Conservation (phyloP, 129 eudicot genomes). For the Helichrysum umbraculigerum region DNA sequence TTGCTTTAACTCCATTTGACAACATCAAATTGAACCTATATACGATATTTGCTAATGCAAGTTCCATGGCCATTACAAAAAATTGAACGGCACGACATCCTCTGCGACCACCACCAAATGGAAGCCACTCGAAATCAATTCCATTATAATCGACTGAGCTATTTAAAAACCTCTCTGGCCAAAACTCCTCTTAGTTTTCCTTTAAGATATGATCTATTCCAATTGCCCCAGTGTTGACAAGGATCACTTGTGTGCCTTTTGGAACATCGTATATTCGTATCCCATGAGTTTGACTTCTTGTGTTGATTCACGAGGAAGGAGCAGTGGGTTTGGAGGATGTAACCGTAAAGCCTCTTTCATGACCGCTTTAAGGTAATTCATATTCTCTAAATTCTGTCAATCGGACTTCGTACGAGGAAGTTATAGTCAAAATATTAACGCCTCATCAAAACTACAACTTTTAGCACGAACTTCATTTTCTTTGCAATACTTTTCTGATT, state of each 20-base stretch:
- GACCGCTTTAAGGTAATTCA: not conserved
- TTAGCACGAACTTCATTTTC: no score
- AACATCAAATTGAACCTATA: not conserved
- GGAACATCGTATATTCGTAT: not conserved
- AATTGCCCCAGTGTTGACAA: not conserved
- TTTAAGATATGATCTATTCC: not conserved
- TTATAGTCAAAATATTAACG: no score
- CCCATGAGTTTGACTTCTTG: not conserved
- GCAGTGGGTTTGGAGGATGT: not conserved
- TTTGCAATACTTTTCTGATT: no score
- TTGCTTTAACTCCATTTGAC: not conserved
- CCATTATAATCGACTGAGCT: not conserved
- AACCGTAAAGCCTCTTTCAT: not conserved
- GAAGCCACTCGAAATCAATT: slow-evolving; percentile 1
- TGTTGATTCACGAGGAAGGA: slow-evolving; percentile 1
- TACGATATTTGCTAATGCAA: not conserved
- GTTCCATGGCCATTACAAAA: not conserved
- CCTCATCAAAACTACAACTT: not conserved
- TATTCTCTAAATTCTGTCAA: not conserved
- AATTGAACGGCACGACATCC: not conserved
- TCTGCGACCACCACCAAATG: slow-evolving; percentile 9
- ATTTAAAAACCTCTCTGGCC: not conserved
- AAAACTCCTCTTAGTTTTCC: not conserved
- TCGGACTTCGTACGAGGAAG: not conserved
- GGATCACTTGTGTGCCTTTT: slow-evolving; percentile 11